Conservation (phyloP, 139 green algal species). For the Gonium pectorale region DNA sequence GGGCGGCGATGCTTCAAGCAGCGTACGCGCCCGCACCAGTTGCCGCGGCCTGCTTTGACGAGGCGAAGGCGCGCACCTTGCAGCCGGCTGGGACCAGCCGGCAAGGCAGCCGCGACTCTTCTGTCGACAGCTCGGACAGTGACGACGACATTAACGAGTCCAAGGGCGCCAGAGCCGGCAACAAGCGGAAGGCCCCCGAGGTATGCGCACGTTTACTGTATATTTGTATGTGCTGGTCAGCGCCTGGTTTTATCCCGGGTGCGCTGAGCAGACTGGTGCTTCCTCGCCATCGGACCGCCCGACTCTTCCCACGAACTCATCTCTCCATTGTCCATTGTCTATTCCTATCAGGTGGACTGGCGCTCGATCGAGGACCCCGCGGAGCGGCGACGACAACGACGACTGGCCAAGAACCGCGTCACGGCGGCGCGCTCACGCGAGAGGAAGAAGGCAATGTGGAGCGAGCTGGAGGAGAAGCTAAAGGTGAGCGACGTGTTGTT, state of each 20-base stretch:
- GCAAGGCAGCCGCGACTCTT: conserved; percentile 20
- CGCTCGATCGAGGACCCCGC: conserved; percentile 67
- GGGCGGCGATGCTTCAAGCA: conserved; percentile 29
- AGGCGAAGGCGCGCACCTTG: conserved; percentile 40
- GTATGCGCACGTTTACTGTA: too few relatives aligned
- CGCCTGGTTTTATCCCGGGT: background rate
- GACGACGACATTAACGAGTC: conserved; percentile 6
- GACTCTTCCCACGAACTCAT: too few relatives aligned
- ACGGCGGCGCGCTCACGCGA: conserved; percentile 73
- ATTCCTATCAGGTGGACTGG: conserved; percentile 63
- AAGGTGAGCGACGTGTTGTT: conserved; percentile 10
- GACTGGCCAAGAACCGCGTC: conserved; percentile 76
- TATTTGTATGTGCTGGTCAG: too few relatives aligned
- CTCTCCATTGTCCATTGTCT: too few relatives aligned
- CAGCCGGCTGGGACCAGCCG: conserved; percentile 19
- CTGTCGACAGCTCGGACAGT: conserved; percentile 11
- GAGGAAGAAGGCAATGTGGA: conserved; percentile 71
- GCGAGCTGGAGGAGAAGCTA: conserved; percentile 58
- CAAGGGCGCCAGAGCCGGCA: background rate
- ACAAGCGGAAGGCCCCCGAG: conserved; percentile 55
- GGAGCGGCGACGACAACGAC: conserved; percentile 68
- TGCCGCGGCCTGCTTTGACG: background rate
- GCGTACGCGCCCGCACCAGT: background rate
- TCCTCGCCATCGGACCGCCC: too few relatives aligned
- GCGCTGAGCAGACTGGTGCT: too few relatives aligned